A percentile compares a stretch with the other conserved stretches of the same genome.
These are phyloP conservation scores for Colletotrichum cuscutae DNA, from an alignment of 2,329 filamentous ascomycete species.

Conservation along the genomic window DNA sequence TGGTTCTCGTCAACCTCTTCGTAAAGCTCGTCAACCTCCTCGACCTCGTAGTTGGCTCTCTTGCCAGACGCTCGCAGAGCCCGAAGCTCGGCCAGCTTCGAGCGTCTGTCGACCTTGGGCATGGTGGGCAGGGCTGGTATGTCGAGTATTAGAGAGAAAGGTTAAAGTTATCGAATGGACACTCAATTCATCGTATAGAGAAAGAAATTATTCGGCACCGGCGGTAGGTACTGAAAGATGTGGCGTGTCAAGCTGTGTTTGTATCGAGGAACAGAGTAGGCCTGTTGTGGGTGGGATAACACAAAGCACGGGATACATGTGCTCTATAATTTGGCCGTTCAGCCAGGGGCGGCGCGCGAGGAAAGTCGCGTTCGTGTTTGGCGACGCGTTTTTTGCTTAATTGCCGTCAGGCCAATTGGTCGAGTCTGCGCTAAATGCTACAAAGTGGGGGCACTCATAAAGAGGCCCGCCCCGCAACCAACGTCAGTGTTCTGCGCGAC, in stretches of 20 bases:
- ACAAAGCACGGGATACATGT: slow-evolving; percentile 14
- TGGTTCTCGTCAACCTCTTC: slow-evolving; percentile 97
- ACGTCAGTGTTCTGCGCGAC: not conserved
- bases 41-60: slow-evolving; percentile 88
- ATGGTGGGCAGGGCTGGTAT: slow-evolving; percentile 43
- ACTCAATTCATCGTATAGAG: slow-evolving; percentile 12
- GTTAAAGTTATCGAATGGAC: not conserved
- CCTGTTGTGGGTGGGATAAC: slow-evolving; percentile 8
- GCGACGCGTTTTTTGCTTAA: slow-evolving; percentile 33
- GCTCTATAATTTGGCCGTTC: slow-evolving; percentile 22
- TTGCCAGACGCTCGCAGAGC: slow-evolving; percentile 90
- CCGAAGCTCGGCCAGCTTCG: slow-evolving; percentile 79
- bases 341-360: slow-evolving; percentile 25
- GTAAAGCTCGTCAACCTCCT: slow-evolving; percentile 87
- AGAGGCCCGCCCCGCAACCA: not conserved
- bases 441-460: not conserved
- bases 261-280: not conserved
- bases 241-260: slow-evolving; percentile 10
- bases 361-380: slow-evolving; percentile 31
- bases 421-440: not conserved
- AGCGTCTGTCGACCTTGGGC: slow-evolving; percentile 56
- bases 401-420: slow-evolving; percentile 20
- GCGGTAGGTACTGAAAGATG: not conserved
- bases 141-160: not conserved
- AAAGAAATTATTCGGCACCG: not conserved